Evolutionary conservation across 169 alveolate species (phyloP).

Genomic region (Plasmodium malariae): DNA sequence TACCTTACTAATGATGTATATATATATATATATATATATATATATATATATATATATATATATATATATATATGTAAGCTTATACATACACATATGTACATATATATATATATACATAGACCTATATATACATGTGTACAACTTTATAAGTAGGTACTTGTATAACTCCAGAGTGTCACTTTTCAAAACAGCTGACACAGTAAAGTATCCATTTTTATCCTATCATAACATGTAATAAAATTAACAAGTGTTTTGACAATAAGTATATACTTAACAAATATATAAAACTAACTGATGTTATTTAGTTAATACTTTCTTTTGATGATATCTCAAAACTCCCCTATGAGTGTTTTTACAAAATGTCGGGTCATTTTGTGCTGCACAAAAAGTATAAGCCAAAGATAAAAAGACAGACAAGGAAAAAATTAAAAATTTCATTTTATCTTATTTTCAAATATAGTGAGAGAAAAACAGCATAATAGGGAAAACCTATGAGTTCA

Average conservation of each 20-base stretch:
- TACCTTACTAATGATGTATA: no score
- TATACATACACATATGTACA: not conserved
- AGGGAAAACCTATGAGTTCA: not conserved
- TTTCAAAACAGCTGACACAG: constrained; percentile 57
- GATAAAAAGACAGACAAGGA: constrained; percentile 15
- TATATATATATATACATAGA: not conserved
- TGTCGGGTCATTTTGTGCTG: constrained; percentile 21
- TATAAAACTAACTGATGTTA: not conserved
- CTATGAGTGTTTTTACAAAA: constrained; percentile 57
- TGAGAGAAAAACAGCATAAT: not conserved
- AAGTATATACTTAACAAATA: not conserved
- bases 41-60: not conserved
- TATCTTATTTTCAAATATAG: constrained; percentile 1
- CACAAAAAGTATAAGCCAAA: constrained; percentile 7
- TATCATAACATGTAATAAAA: no score
- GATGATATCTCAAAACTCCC: constrained; percentile 60
- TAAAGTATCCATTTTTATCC: constrained; percentile 52
- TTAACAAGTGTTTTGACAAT: not conserved
- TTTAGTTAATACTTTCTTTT: constrained; percentile 32
- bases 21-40: not conserved
- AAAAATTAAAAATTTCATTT: constrained; percentile 37
- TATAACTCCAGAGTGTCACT: constrained; percentile 27
- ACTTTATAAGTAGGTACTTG: constrained; percentile 28
- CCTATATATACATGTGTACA: not conserved
- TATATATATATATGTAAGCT: constrained; percentile 7